A percentile compares a stretch with the other conserved stretches of the same genome.
Conservation (phyloP, 106 monocot species). For the Xerophyta viscosa region DNA sequence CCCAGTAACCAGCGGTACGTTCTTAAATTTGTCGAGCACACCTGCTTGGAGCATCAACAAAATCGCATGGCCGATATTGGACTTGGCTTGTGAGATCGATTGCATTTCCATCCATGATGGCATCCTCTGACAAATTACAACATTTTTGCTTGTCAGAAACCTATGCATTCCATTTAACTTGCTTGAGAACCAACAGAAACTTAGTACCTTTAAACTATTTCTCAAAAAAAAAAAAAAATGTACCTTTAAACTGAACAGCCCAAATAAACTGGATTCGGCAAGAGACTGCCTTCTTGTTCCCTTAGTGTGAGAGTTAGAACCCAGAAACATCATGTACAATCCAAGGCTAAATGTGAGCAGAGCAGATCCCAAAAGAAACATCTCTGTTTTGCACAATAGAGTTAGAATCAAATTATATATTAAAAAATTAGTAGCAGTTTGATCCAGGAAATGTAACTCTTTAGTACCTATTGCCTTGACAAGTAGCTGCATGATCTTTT, state of each 20-base stretch:
- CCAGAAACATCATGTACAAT: slow-evolving; percentile 30
- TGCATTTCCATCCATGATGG: slow-evolving; percentile 13
- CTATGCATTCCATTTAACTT: background rate
- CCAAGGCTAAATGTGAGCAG: slow-evolving; percentile 34
- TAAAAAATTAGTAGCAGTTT: background rate
- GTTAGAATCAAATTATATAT: too few species aligned
- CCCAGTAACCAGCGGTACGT: slow-evolving; percentile 20
- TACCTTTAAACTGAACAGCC: background rate
- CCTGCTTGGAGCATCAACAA: slow-evolving; percentile 34
- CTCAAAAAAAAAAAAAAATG: too few species aligned
- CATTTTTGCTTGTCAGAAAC: background rate
- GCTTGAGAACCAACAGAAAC: background rate
- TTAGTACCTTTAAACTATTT: background rate
- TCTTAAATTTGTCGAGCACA: slow-evolving; percentile 41
- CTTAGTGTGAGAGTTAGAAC: background rate
- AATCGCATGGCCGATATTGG: slow-evolving; percentile 34
- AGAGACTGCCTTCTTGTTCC: background rate
- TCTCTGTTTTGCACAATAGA: slow-evolving; percentile 14
- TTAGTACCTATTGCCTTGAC: slow-evolving; percentile 29
- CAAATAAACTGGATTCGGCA: background rate
- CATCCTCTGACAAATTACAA: slow-evolving; percentile 19
- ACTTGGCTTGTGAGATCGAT: slow-evolving; percentile 33
- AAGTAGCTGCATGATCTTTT: slow-evolving; percentile 16
- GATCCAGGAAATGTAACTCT: too few species aligned
- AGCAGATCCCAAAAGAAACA: slow-evolving; percentile 44